phyloP scores from a whole-genome alignment of 192 early-diverging fungal species.

The Backusella liffmaniae region DNA sequence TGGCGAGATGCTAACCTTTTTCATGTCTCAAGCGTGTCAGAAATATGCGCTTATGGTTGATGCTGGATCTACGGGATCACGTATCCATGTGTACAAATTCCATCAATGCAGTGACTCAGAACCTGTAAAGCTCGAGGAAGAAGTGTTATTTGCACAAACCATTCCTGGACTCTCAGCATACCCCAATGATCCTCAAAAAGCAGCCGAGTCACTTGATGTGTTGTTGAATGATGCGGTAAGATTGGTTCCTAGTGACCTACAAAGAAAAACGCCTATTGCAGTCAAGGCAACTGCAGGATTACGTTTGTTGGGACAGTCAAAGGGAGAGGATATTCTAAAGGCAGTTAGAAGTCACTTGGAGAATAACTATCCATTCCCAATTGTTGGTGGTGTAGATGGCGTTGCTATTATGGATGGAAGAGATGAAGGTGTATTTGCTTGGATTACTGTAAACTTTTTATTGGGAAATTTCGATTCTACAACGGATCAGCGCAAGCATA shows the following conservation, averaged over 20 bases:
- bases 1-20: not conserved
- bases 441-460: conserved; percentile 88
- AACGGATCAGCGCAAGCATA: conserved; percentile 26
- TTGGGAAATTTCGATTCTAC: conserved; percentile 60
- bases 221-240: conserved; percentile 64
- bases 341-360: conserved; percentile 58
- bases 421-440: conserved; percentile 87
- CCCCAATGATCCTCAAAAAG: conserved; percentile 57
- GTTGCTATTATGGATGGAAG: conserved; percentile 88
- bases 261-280: conserved; percentile 72
- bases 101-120: conserved; percentile 65
- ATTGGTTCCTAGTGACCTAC: conserved; percentile 58
- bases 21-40: not conserved
- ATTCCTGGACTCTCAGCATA: conserved; percentile 81
- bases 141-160: conserved; percentile 70
- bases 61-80: conserved; percentile 86
- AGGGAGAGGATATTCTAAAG: conserved; percentile 68
- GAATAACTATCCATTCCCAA: conserved; percentile 66
- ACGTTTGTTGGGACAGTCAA: conserved; percentile 62
- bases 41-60: conserved; percentile 85
- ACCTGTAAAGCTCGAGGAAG: conserved; percentile 63
- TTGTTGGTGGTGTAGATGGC: conserved; percentile 52
- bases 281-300: conserved; percentile 90
- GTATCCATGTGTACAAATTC: conserved; percentile 89
- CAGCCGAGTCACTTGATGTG: conserved; percentile 69